These are phyloP conservation scores for Singerocomus rubriflavus DNA, from an alignment of 1,284 basidiomycete genomes.

Conservation along the genomic window DNA sequence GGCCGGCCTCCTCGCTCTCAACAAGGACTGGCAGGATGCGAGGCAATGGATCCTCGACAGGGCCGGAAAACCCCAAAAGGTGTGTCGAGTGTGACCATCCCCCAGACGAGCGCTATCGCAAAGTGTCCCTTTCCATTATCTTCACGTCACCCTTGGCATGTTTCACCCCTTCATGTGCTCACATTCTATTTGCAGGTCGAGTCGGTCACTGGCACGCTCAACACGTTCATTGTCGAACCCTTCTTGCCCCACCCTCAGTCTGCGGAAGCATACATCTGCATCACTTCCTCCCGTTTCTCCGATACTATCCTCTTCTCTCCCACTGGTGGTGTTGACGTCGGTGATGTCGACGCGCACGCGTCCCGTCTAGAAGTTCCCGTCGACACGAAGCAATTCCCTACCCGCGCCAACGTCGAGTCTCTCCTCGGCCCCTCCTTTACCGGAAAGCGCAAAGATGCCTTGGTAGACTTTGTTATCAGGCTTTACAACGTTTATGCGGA, in stretches of 20 bases:
- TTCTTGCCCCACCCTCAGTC: conserved; percentile 94
- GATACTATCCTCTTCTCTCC: conserved; percentile 98
- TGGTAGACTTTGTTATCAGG: conserved; percentile 92
- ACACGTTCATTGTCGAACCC: conserved; percentile 98
- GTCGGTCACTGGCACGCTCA: conserved; percentile 89
- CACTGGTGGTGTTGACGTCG: conserved; percentile 98
- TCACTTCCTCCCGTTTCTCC: conserved; percentile 93
- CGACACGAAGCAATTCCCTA: conserved; percentile 67
- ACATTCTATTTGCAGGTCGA: conserved; percentile 64
- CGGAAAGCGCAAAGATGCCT: conserved; percentile 77
- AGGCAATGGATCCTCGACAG: conserved; percentile 86
- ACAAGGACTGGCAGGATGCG: conserved; percentile 89
- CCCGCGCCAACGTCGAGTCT: conserved; percentile 76
- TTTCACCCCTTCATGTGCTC: conserved; percentile 13
- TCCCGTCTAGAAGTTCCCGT: conserved; percentile 88
- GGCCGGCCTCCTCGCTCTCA: conserved; percentile 91
- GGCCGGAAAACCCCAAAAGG: conserved; percentile 93
- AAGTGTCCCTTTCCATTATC: not conserved
- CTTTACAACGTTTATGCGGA: conserved; percentile 98
- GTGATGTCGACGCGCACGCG: conserved; percentile 98
- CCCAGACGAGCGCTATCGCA: conserved; percentile 3
- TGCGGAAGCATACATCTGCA: conserved; percentile 98
- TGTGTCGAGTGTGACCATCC: conserved; percentile 29
- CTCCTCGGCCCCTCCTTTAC: conserved; percentile 73
- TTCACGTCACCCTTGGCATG: conserved; percentile 1